Conservation (phyloP, 495 filamentous ascomycete species). For the Evansstolkia leycettana region DNA sequence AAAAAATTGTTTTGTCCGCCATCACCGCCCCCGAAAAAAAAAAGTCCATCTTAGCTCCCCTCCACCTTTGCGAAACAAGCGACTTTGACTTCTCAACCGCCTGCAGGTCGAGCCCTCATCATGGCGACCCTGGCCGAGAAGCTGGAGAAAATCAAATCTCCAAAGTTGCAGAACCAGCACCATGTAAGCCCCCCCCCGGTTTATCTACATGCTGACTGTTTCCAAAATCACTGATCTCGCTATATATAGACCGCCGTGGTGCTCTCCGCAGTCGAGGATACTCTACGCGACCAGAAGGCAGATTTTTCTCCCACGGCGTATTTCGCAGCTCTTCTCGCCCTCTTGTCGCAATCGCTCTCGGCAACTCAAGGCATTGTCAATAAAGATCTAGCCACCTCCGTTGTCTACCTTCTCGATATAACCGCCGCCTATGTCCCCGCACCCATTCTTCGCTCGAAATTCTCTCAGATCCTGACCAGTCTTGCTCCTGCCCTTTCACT, state of each 20-base stretch:
- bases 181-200: conserved; percentile 44
- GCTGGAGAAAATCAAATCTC: conserved; percentile 90
- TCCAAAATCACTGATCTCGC: conserved; percentile 6
- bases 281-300: conserved; percentile 73
- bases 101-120: conserved; percentile 21
- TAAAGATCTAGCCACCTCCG: conserved; percentile 72
- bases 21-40: conserved; percentile 17
- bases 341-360: conserved; percentile 65
- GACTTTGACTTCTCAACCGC: conserved; percentile 8
- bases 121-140: conserved; percentile 75
- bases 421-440: conserved; percentile 72
- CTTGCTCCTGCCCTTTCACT: conserved; percentile 73
- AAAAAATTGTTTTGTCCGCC: no score
- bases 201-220: neutral
- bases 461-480: conserved; percentile 78
- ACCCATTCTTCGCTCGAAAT: conserved; percentile 80
- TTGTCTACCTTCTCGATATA: conserved; percentile 92
- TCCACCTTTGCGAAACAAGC: neutral
- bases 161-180: conserved; percentile 89
- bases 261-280: conserved; percentile 83
- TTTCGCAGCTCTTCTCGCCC: conserved; percentile 87
- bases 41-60: conserved; percentile 12
- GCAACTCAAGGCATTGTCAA: conserved; percentile 51
- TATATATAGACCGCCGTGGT: conserved; percentile 64
- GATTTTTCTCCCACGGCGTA: conserved; percentile 79